A percentile compares a stretch with the other conserved stretches of the same genome.
phyloP scores from a whole-genome alignment of 2,329 filamentous ascomycete species.

The Rutstroemia sp. region DNA sequence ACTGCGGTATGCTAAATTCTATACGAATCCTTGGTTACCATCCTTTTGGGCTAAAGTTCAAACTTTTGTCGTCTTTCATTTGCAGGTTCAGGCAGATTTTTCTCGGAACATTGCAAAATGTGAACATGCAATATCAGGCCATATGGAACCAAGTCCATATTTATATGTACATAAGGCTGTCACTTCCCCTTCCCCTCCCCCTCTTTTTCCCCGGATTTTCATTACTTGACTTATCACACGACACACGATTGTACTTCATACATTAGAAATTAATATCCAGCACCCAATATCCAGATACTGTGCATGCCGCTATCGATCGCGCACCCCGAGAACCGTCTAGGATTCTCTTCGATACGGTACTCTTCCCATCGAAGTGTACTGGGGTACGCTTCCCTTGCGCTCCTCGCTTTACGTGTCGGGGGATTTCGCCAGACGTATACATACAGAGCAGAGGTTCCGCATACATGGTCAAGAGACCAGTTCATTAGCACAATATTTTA shows the following conservation, averaged over 20 bases:
- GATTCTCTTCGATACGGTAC: neutral
- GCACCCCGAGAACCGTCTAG: too few relatives aligned
- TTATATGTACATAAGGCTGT: neutral
- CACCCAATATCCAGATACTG: too few relatives aligned
- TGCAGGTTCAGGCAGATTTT: neutral
- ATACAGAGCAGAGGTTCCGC: neutral
- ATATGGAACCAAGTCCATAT: neutral
- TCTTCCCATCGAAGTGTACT: neutral
- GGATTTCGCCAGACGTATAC: neutral
- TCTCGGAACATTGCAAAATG: neutral
- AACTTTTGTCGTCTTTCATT: neutral
- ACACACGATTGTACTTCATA: neutral
- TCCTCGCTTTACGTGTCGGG: neutral
- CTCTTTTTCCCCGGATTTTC: constrained; percentile 6
- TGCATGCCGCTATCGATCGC: too few relatives aligned
- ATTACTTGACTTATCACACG: neutral
- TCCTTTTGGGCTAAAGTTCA: neutral
- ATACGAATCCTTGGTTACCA: neutral
- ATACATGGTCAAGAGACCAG: neutral
- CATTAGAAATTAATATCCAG: neutral
- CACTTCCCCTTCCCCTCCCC: neutral
- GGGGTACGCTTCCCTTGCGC: neutral
- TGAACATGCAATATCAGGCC: neutral
- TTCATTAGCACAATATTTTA: neutral
- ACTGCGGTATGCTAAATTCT: neutral